Evolutionary conservation across 2,329 filamentous ascomycete species (phyloP), one percentile per base, ranked within the genome.

Genomic region (Aotearoamyces nothofagi): DNA sequence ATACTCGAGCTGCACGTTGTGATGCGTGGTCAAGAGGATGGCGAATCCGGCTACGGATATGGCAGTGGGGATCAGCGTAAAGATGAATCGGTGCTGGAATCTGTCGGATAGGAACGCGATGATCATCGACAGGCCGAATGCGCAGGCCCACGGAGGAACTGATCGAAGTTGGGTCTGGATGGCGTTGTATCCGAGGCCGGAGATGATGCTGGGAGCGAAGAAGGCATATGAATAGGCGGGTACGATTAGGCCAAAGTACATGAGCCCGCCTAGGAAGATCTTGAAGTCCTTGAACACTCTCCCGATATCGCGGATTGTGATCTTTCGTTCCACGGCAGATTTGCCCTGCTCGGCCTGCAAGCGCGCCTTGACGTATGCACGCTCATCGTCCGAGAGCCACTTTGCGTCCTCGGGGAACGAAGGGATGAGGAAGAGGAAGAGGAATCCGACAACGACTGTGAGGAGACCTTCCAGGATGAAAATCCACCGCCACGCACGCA

Each of bases 211-310:
- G 0, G 79, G 77, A 2, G 75, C 64, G 43, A 86, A 86, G 56
- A 79, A 84, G 25, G 79, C 78, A 45, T 81, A 86, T 42, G 74
- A 64, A 47, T 83, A 84, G 4, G 76, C 78, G 0, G 79, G 77
- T 2, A 86, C 77, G 39, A 84, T 72, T 34, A 84, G 61, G 8
- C 78, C 79, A 42, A 86, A 74, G 53, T 86, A 87, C 78, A 84
- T 84, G 50, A 84, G 61, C 0, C 76, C 78, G 24, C 76, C 79
- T 9, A 83, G 51, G 42, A 80, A 67, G 41, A 84, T 63, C 50
- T 80, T 81, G 54, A 62, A 73, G 51, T 87, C 78, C 44, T 73
- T 76, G 56, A 86, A 67, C 12, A 81, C 72, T 12, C 53, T 55
- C 11, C 65, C 38, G 11, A 78, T 62, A 40, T 81, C 76, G 26